Evolutionary conservation across 192 early-diverging fungal species (phyloP).

Genomic region (Backusella morwellensis): DNA sequence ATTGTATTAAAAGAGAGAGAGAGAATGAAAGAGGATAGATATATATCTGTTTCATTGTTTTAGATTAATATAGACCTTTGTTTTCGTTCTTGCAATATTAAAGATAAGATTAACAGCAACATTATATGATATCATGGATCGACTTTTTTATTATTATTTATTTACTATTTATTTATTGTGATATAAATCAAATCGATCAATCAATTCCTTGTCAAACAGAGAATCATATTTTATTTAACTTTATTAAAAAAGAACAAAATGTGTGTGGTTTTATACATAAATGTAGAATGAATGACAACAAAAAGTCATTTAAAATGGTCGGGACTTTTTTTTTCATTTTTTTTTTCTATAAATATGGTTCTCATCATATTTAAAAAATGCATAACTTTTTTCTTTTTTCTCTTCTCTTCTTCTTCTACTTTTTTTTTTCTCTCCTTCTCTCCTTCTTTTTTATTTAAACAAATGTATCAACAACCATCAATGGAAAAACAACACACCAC

Average conservation of each 20-base stretch:
- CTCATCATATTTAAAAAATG: neutral
- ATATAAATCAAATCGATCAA: neutral
- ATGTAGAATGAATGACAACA: neutral
- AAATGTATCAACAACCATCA: constrained; percentile 5
- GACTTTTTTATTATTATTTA: no score
- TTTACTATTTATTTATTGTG: neutral
- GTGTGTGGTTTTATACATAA: neutral
- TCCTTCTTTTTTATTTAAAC: constrained; percentile 4
- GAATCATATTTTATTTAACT: neutral
- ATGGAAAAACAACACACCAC: constrained; percentile 9
- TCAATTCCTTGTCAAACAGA: no score
- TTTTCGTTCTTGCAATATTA: no score
- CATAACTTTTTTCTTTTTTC: neutral
- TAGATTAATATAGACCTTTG: no score
- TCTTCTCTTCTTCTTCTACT: neutral
- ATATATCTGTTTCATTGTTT: no score
- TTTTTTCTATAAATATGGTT: neutral
- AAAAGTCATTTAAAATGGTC: neutral
- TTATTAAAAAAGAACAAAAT: neutral
- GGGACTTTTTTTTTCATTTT: neutral
- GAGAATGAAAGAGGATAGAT: no score
- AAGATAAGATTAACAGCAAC: no score
- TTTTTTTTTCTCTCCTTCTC: neutral
- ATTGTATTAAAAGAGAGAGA: no score
- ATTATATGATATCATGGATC: no score